Evolutionary conservation across 2,329 filamentous ascomycete genomes (phyloP).

Genomic region (Aspergillus novoparasiticus): DNA sequence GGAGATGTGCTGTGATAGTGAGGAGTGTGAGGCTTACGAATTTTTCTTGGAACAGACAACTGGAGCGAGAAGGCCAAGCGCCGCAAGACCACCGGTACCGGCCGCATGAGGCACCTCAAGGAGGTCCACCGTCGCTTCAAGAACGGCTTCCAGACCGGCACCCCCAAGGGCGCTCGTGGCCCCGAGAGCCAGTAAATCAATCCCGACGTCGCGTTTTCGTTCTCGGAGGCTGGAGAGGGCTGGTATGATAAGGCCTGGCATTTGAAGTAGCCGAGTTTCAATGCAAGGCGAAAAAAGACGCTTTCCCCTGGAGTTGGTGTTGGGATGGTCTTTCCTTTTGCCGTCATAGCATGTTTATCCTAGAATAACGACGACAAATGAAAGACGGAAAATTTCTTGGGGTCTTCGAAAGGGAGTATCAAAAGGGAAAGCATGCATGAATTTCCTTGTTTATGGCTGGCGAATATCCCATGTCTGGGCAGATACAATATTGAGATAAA

Average conservation of each 20-base stretch:
- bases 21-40: slow-evolving; percentile 31
- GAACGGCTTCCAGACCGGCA: slow-evolving; percentile 95
- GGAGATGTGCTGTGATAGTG: slow-evolving; percentile 8
- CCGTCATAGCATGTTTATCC: slow-evolving; percentile 32
- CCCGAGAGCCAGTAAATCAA: slow-evolving; percentile 51
- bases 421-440: slow-evolving; percentile 40
- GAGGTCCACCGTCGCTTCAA: slow-evolving; percentile 88
- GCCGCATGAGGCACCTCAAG: slow-evolving; percentile 95
- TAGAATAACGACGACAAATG: slow-evolving; percentile 30
- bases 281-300: slow-evolving; percentile 37
- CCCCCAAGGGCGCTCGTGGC: slow-evolving; percentile 80
- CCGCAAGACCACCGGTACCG: slow-evolving; percentile 98
- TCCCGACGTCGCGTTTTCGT: slow-evolving; percentile 41
- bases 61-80: slow-evolving; percentile 99
- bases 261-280: slow-evolving; percentile 38
- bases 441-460: slow-evolving; percentile 44
- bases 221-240: slow-evolving; percentile 42
- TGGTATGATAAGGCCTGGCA: slow-evolving; percentile 43
- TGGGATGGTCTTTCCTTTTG: slow-evolving; percentile 36
- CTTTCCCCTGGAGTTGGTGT: slow-evolving; percentile 41
- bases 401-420: slow-evolving; percentile 32
- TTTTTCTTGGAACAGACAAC: slow-evolving; percentile 70
- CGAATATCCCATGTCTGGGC: slow-evolving; percentile 42
- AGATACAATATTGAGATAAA: slow-evolving; percentile 39
- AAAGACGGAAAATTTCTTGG: slow-evolving; percentile 32